Evolutionary conservation across 768 basidiomycete genomes (phyloP).

Genomic region (Xerocomus spinulosus): DNA sequence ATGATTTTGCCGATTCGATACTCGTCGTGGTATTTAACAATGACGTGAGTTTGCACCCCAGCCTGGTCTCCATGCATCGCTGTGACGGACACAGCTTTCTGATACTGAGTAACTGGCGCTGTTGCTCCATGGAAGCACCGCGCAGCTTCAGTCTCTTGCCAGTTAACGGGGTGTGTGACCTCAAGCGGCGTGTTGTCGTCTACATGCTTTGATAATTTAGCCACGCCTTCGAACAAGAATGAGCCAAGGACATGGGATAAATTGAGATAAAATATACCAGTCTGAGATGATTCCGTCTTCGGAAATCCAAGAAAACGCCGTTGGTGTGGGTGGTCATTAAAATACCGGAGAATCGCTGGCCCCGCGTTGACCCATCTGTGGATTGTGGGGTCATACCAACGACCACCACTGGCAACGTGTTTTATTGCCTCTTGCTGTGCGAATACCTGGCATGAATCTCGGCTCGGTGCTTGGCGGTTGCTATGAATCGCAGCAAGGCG

Average conservation of each 20-base stretch:
- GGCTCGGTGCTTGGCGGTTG: conserved; percentile 11
- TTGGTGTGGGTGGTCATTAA: conserved; percentile 5
- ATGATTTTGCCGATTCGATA: neutral
- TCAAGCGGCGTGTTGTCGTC: too few relatives aligned
- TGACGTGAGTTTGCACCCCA: neutral
- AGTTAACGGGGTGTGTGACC: too few relatives aligned
- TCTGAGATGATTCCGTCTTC: neutral
- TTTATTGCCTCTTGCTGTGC: conserved; percentile 8
- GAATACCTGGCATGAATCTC: conserved; percentile 14
- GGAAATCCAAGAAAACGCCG: conserved; percentile 1
- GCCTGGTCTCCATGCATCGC: neutral
- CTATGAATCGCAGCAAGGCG: conserved; percentile 21
- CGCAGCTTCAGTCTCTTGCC: neutral
- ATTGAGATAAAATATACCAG: conserved; percentile 4
- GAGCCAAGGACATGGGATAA: too few relatives aligned
- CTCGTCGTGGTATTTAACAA: neutral
- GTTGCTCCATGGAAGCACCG: neutral
- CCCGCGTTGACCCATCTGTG: conserved; percentile 2
- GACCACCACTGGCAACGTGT: conserved; percentile 12
- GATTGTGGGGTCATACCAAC: conserved; percentile 7
- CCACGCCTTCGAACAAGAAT: too few relatives aligned
- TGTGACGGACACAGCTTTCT: neutral
- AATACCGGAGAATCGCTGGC: neutral
- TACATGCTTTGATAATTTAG: too few relatives aligned
- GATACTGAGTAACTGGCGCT: neutral